Evolutionary conservation across 495 filamentous ascomycete genomes (phyloP), one percentile per base, ranked within the genome.

Genomic region (Penicillium mononematosum): DNA sequence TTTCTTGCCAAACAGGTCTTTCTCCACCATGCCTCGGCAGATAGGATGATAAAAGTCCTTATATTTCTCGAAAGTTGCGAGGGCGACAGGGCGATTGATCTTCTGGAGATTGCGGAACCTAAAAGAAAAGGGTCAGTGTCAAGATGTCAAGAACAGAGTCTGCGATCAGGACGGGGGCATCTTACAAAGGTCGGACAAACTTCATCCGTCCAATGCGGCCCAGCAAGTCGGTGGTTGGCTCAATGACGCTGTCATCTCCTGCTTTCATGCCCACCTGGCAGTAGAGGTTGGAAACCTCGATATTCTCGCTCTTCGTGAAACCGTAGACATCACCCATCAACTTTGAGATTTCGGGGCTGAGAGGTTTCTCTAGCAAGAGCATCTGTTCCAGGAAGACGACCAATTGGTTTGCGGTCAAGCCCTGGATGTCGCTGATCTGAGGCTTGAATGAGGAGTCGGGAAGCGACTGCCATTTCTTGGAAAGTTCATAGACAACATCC

Each of bases 1-100:
- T 52, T 71, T 73, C 51, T 75, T 74, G 38, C 76, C 78, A 55
- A 83, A 81, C 16, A 96, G 75, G 71, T 96, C 89, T 76, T 96
- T 96, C 75, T 89, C 88, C 24, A 94, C 83, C 79, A 88, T 83
- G 17, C 76, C 83, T 53, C 87, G 82, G 66, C 93, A 96, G 59
- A 97, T 98, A 12, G 94, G 94, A 70, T 97, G 93, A 68, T 98
- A 98, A 64, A 97, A 98, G 49, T 88, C 85, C 61, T 81, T 88
- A 62, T 96, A 85, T 76, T 88, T 88, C 77, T 90, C 79, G 64
- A 96, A 96, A 1, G 93, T 96, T 68, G 83, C 78, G 42, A 91
- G 60, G 8, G 94, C 93, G 66, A 96, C 70, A 29, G 84, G 72
- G 31, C 83, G 77, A 75, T 96, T 87, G 2, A 87, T 80, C 62